Percentiles rank a stretch among this genome's conserved stretches.
These are phyloP conservation scores for Talaromyces atroroseus DNA, from an alignment of 2,329 filamentous ascomycete genomes.

Conservation along the genomic window DNA sequence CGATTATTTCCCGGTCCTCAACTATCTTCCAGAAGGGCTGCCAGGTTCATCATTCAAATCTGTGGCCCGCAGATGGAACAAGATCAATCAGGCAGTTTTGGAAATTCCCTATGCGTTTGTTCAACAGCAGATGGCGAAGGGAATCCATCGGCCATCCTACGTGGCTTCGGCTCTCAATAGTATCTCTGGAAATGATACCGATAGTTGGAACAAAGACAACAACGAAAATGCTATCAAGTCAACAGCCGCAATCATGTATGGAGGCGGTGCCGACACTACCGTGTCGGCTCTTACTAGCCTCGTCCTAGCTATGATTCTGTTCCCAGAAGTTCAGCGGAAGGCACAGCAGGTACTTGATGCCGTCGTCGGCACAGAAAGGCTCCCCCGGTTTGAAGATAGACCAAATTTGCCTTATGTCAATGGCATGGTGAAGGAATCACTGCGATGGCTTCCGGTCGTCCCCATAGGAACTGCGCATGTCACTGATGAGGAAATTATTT, in stretches of 20 bases:
- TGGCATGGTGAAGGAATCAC: constrained; percentile 30
- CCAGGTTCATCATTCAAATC: constrained; percentile 18
- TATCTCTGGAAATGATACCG: no score
- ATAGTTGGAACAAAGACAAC: no score
- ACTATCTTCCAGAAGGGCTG: neutral
- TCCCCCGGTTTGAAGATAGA: neutral
- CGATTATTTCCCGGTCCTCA: neutral
- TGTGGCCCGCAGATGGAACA: constrained; percentile 34
- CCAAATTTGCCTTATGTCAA: constrained; percentile 4
- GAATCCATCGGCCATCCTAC: constrained; percentile 28
- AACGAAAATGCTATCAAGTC: constrained; percentile 34
- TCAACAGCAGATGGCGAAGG: constrained; percentile 31
- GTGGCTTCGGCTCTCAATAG: constrained; percentile 22
- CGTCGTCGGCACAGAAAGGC: neutral
- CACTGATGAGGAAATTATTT: constrained; percentile 15
- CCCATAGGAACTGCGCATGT: constrained; percentile 19
- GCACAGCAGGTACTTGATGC: constrained; percentile 4
- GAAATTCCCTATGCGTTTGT: constrained; percentile 41
- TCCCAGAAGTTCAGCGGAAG: neutral
- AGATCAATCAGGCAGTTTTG: constrained; percentile 23
- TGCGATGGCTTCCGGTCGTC: constrained; percentile 22
- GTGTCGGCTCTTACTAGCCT: neutral
- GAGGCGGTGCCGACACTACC: neutral
- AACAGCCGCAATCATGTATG: constrained; percentile 25
- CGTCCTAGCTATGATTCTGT: neutral